Evolutionary conservation across 1,139 yeast genomes (phyloP).

Genomic region (Magnusiomyces sp.): DNA sequence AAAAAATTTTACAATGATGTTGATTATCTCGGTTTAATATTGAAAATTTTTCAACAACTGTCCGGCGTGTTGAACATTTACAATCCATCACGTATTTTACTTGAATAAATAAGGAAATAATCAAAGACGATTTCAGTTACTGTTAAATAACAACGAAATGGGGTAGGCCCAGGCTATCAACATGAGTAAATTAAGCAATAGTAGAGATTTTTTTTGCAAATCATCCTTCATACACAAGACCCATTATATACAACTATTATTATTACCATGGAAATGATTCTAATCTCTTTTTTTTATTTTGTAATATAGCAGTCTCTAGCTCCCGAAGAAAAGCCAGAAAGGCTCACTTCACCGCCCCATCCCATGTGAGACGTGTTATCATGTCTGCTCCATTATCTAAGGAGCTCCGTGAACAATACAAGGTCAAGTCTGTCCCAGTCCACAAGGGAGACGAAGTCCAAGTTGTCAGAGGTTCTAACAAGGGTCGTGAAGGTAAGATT

Average conservation of each 20-base stretch:
- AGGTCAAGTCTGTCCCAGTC: conserved; percentile 92
- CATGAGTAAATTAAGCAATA: too few relatives aligned
- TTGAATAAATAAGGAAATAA: too few relatives aligned
- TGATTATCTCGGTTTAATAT: too few relatives aligned
- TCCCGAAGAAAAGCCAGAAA: conserved; percentile 99
- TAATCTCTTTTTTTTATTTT: neutral
- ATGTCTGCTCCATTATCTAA: conserved; percentile 98
- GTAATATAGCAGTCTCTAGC: conserved; percentile 70
- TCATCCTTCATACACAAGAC: too few relatives aligned
- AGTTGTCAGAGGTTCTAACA: conserved; percentile 98
- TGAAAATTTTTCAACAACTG: neutral
- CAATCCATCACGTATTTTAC: too few relatives aligned
- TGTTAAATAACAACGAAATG: too few relatives aligned
- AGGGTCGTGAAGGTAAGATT: conserved; percentile 99
- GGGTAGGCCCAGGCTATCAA: too few relatives aligned
- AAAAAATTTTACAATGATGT: neutral
- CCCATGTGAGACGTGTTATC: conserved; percentile 89
- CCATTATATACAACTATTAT: neutral
- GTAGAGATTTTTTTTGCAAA: too few relatives aligned
- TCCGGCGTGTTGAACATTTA: neutral
- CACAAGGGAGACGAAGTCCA: conserved; percentile 96
- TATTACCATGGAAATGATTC: neutral
- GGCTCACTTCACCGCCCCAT: conserved; percentile 99
- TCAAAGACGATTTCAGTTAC: too few relatives aligned
- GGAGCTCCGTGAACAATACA: conserved; percentile 98